A percentile compares a stretch with the other conserved stretches of the same genome.
Evolutionary conservation across 2,329 filamentous ascomycete species (phyloP).

Genomic region (Colletotrichum sp.): DNA sequence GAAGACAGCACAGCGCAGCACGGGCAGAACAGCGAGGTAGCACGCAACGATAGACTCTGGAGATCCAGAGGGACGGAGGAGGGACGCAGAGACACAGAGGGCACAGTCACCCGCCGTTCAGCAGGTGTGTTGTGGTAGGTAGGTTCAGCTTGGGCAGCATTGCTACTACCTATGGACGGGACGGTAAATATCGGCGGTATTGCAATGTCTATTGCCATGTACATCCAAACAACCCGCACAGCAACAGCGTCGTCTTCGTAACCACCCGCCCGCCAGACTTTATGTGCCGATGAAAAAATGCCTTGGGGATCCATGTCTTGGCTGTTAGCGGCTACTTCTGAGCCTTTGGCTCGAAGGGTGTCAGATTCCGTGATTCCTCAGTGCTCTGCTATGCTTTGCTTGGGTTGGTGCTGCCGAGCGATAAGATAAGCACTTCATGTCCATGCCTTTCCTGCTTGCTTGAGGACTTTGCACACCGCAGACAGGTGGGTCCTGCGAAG

Average conservation of each 20-base stretch:
- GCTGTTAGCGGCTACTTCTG: constrained; percentile 12
- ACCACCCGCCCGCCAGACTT: background rate
- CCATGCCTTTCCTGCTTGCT: background rate
- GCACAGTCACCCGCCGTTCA: background rate
- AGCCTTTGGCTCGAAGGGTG: constrained; percentile 8
- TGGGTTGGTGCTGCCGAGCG: background rate
- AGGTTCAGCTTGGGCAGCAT: background rate
- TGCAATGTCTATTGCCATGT: background rate
- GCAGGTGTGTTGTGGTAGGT: background rate
- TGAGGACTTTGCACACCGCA: background rate
- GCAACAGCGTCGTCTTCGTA: background rate
- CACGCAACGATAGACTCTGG: background rate
- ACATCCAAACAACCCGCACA: background rate
- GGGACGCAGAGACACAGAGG: background rate
- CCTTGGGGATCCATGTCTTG: constrained; percentile 19
- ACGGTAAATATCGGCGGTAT: background rate
- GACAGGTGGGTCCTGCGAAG: background rate
- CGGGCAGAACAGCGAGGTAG: background rate
- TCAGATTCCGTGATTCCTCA: constrained; percentile 2
- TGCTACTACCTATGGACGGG: background rate
- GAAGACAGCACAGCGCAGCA: background rate
- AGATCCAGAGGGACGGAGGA: background rate
- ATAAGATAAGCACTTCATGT: background rate
- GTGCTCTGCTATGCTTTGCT: background rate
- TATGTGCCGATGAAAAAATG: constrained; percentile 13